phyloP scores from a whole-genome alignment of 441 rosid species.

The Cnidoscolus chayamansa region DNA sequence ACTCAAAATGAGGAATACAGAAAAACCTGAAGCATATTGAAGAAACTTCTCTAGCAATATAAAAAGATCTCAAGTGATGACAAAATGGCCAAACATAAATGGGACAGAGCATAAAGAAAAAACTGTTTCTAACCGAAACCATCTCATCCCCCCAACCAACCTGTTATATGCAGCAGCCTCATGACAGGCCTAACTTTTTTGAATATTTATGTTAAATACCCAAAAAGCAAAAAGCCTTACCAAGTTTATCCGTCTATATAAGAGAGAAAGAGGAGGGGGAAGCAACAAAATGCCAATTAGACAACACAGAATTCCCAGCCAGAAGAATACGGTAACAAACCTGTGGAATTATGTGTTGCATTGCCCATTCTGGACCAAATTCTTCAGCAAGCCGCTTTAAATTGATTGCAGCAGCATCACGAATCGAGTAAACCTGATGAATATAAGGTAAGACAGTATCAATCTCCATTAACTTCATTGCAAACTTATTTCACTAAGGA shows the following conservation, averaged over 20 bases:
- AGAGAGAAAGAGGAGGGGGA: neutral
- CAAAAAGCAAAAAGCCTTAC: neutral
- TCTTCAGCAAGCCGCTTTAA: constrained; percentile 96
- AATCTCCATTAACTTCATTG: neutral
- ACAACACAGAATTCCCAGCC: constrained; percentile 49
- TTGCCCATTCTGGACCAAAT: constrained; percentile 99
- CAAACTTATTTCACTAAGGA: neutral
- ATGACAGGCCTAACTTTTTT: neutral
- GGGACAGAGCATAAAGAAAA: neutral
- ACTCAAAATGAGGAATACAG: neutral
- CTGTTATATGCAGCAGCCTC: neutral
- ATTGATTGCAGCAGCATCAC: constrained; percentile 98
- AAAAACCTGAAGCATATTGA: neutral
- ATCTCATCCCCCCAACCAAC: neutral
- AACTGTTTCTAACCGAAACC: neutral
- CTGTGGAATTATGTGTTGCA: constrained; percentile 97
- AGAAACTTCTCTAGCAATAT: neutral
- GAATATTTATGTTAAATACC: neutral
- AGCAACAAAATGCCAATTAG: constrained; percentile 1
- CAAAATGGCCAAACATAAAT: neutral
- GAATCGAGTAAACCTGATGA: constrained; percentile 79
- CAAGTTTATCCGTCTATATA: too few species aligned
- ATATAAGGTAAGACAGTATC: constrained; percentile 14
- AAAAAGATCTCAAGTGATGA: neutral
- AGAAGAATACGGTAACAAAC: constrained; percentile 29